Evolutionary conservation across 495 filamentous ascomycete genomes (phyloP).

Genomic region (Lichenothelia convexa): DNA sequence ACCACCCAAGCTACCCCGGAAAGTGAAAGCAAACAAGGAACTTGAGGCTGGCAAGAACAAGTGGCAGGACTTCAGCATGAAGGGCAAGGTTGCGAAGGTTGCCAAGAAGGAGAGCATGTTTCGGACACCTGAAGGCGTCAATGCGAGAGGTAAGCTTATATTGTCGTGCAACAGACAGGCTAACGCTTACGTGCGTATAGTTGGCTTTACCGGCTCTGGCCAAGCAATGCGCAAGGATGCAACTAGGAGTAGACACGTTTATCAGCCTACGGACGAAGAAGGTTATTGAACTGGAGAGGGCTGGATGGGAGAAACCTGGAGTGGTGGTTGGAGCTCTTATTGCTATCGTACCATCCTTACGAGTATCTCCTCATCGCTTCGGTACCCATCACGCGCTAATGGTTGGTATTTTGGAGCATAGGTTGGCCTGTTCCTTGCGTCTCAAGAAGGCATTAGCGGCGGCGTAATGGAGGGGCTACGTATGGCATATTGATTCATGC

Average conservation of each 20-base stretch:
- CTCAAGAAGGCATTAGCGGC: too few species aligned
- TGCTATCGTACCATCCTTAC: too few species aligned
- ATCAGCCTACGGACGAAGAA: slow-evolving; percentile 64
- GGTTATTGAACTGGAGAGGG: slow-evolving; percentile 2
- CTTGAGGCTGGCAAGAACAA: slow-evolving; percentile 80
- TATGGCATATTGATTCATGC: too few species aligned
- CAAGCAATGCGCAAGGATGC: slow-evolving; percentile 87
- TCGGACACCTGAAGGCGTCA: slow-evolving; percentile 66
- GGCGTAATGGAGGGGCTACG: too few species aligned
- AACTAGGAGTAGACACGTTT: slow-evolving; percentile 65
- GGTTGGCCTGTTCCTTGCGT: too few species aligned
- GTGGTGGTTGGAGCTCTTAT: too few species aligned
- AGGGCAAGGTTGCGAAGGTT: slow-evolving; percentile 40
- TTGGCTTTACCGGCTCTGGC: slow-evolving; percentile 90
- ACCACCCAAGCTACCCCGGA: slow-evolving; percentile 50
- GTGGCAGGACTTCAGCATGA: slow-evolving; percentile 80
- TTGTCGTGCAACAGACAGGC: slow-evolving; percentile 9
- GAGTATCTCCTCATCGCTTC: too few species aligned
- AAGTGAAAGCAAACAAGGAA: slow-evolving; percentile 79
- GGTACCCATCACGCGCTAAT: too few species aligned
- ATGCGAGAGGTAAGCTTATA: slow-evolving; percentile 53
- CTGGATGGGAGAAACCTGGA: too few species aligned
- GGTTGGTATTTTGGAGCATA: too few species aligned
- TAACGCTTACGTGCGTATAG: slow-evolving; percentile 32
- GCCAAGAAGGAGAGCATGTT: slow-evolving; percentile 94